phyloP scores from a whole-genome alignment of 2,329 filamentous ascomycete species.

The Phaeosphaeria sp. region DNA sequence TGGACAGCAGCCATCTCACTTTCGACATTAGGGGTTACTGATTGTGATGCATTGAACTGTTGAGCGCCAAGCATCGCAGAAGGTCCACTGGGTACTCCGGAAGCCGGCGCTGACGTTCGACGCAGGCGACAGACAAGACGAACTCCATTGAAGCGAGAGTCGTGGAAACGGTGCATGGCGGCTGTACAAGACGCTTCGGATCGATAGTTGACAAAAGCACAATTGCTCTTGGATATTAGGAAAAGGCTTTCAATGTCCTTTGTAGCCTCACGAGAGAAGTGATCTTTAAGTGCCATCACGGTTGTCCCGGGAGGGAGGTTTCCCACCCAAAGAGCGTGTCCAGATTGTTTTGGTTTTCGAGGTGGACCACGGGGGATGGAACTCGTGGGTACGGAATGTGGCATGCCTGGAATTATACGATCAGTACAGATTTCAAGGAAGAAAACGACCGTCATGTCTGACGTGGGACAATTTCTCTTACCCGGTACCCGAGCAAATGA shows the following conservation, averaged over 20 bases:
- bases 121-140: conserved; percentile 85
- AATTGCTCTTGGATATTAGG: conserved; percentile 95
- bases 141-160: conserved; percentile 86
- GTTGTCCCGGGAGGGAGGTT: conserved; percentile 87
- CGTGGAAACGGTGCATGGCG: conserved; percentile 85
- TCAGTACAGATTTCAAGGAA: background rate
- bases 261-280: conserved; percentile 81
- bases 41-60: conserved; percentile 31
- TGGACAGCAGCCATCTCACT: conserved; percentile 13
- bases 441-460: background rate
- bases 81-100: conserved; percentile 63
- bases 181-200: conserved; percentile 76
- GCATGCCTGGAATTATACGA: conserved; percentile 23
- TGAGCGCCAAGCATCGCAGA: conserved; percentile 51
- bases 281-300: conserved; percentile 84
- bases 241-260: conserved; percentile 86
- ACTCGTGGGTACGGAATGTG: conserved; percentile 31
- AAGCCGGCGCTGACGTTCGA: conserved; percentile 57
- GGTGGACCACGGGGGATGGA: conserved; percentile 66
- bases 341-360: conserved; percentile 72
- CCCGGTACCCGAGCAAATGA: conserved; percentile 24
- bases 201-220: conserved; percentile 94
- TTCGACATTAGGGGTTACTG: conserved; percentile 30
- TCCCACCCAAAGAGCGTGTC: conserved; percentile 94
- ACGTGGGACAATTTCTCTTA: conserved; percentile 16